Percentiles rank a stretch among this genome's conserved stretches.
phyloP scores from a whole-genome alignment of 1,284 basidiomycete genomes.

The Abortiporus biennis region DNA sequence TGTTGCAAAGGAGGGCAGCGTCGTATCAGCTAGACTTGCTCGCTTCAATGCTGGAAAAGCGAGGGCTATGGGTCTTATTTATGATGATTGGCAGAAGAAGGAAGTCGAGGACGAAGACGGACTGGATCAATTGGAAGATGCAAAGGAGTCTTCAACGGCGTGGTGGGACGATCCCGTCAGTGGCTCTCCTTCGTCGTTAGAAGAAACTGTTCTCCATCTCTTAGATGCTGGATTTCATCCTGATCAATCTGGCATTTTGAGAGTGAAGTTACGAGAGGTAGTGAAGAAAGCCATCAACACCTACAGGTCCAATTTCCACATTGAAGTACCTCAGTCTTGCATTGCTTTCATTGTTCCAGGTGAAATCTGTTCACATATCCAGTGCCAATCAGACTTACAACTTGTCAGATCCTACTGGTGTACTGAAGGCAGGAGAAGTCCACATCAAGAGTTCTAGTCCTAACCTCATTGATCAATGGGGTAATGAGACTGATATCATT shows the following conservation, averaged over 20 bases:
- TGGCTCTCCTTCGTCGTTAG: conserved; percentile 34
- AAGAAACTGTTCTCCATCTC: conserved; percentile 31
- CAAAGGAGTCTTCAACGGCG: conserved; percentile 16
- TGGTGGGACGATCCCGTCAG: conserved; percentile 35
- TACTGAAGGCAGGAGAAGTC: conserved; percentile 31
- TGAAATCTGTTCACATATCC: conserved; percentile 12
- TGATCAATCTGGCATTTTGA: conserved; percentile 23
- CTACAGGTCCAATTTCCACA: conserved; percentile 19
- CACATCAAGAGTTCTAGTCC: conserved; percentile 29
- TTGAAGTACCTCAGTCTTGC: conserved; percentile 29
- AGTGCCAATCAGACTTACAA: not conserved
- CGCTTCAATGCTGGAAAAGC: conserved; percentile 26
- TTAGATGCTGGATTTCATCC: conserved; percentile 35
- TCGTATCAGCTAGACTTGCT: conserved; percentile 24
- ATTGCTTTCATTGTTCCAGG: conserved; percentile 38
- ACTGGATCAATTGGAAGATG: conserved; percentile 9
- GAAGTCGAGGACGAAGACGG: conserved; percentile 16
- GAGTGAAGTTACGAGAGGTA: conserved; percentile 29
- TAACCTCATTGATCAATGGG: conserved; percentile 21
- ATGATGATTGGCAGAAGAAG: conserved; percentile 12
- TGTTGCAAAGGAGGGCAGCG: conserved; percentile 25
- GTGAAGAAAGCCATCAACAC: conserved; percentile 24
- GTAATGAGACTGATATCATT: conserved; percentile 26
- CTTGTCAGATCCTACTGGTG: conserved; percentile 29
- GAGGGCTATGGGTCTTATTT: conserved; percentile 19